Evolutionary conservation across 2,329 filamentous ascomycete genomes (phyloP).

Genomic region (Neonectria magnoliae): DNA sequence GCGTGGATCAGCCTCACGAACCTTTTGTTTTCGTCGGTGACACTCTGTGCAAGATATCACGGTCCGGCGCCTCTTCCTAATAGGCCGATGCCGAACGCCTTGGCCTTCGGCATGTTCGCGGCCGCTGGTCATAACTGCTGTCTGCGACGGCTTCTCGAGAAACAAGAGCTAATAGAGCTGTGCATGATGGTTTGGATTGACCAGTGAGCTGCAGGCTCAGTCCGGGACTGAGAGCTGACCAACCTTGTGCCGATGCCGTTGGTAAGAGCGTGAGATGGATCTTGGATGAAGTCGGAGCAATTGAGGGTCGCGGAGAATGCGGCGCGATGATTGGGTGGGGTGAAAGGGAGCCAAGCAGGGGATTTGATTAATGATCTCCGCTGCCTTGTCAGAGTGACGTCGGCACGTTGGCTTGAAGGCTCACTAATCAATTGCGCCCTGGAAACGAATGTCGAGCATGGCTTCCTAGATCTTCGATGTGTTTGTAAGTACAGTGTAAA

Average conservation of each 20-base stretch:
- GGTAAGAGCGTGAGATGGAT: slow-evolving; percentile 7
- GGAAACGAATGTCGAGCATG: too few species aligned
- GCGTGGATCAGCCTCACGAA: slow-evolving; percentile 32
- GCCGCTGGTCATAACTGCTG: slow-evolving; percentile 21
- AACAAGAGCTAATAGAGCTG: background rate
- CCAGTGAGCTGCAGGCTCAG: background rate
- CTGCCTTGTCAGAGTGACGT: slow-evolving; percentile 3
- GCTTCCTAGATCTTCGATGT: background rate
- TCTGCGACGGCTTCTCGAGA: background rate
- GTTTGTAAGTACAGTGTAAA: background rate
- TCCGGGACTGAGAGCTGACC: background rate
- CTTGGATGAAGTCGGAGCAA: slow-evolving; percentile 6
- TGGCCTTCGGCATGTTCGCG: slow-evolving; percentile 11
- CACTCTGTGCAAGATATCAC: slow-evolving; percentile 73
- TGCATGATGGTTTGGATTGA: background rate
- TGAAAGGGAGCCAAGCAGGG: background rate
- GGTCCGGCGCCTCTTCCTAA: slow-evolving; percentile 66
- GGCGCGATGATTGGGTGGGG: slow-evolving; percentile 16
- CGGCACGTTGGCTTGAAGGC: background rate
- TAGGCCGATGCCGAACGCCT: slow-evolving; percentile 46
- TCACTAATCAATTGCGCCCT: background rate
- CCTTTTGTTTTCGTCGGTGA: slow-evolving; percentile 71
- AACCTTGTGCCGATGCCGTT: background rate
- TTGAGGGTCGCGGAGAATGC: slow-evolving; percentile 13
- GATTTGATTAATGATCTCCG: background rate